These are phyloP conservation scores for Asterochloris sp. DNA, from an alignment of 139 green algal genomes.

Conservation along the genomic window DNA sequence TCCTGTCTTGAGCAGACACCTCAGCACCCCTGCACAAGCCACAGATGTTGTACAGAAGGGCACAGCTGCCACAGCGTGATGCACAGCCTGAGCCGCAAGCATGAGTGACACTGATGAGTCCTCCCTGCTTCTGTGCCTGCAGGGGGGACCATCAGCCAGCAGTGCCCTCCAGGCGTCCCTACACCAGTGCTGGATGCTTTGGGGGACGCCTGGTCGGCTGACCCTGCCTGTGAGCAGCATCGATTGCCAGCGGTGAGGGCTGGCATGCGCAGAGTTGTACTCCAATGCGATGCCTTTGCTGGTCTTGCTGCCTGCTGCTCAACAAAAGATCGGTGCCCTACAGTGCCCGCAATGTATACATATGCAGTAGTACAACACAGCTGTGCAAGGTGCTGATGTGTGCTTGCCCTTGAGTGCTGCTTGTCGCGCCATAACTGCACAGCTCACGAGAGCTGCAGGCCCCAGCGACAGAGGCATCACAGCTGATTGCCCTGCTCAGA, in stretches of 20 bases:
- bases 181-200: conserved; percentile 7
- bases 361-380: neutral
- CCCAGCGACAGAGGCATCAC: neutral
- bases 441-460: neutral
- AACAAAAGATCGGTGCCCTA: neutral
- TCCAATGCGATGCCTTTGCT: neutral
- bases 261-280: neutral
- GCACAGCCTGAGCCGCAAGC: neutral
- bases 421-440: neutral
- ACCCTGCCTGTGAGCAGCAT: neutral
- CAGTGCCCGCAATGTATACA: neutral
- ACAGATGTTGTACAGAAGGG: neutral
- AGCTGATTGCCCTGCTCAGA: neutral
- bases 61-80: neutral
- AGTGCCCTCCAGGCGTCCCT: neutral
- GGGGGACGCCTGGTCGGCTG: neutral
- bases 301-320: neutral
- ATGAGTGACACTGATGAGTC: no score
- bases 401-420: neutral
- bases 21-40: neutral
- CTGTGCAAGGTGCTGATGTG: neutral
- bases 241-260: neutral
- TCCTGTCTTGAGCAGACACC: neutral
- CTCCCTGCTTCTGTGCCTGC: no score
- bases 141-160: neutral